Evolutionary conservation across 345 rosid genomes (phyloP), one percentile per base, ranked within the genome.

Genomic region (Mercurialis annua): DNA sequence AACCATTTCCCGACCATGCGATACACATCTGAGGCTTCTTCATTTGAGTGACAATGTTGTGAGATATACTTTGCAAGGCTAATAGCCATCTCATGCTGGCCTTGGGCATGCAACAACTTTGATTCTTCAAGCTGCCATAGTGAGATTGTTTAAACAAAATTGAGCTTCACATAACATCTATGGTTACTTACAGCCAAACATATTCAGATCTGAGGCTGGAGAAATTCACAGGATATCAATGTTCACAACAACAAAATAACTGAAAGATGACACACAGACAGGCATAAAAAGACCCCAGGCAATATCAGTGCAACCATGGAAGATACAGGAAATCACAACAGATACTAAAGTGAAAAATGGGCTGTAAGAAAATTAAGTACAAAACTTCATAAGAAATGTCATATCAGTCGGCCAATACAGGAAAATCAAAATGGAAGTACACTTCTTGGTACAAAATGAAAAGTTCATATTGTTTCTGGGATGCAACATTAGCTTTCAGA

Each of bases 1-100:
- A 93, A 87, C 98, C 98, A 93, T 80, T 90, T 93, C 48, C 98
- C 98, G 34, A 87, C 86, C 82, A 93, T 81, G 71, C 97, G 92
- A 72, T 82, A 72, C 18, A 89, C 88, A 68, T 90, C 86, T 48
- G 97, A 83, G 65, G 87, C 82, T 62, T 81, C 90, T 71, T 90
- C 94, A 49, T 78, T 73, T 66, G 82, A 72, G 59, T 77, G 74
- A 73, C 80, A 83, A 77, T 89, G 84, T 67, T 86, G 77, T 53
- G 89, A 85, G 64, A 93, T 78, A 75, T 86, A 89, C 66, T 85
- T 87, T 49, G 90, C 97, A 70, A 91, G 96, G 79, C 86, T 83
- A 76, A 94, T 90, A 43, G 99, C 92, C 90, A 86, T 87, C 81
- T 94, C 97, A 76, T 85, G 83, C 81, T 83, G 96, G 78, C 92